These are phyloP conservation scores for Luffa aegyptiaca DNA, from an alignment of 306 rosid species.

Conservation along the genomic window DNA sequence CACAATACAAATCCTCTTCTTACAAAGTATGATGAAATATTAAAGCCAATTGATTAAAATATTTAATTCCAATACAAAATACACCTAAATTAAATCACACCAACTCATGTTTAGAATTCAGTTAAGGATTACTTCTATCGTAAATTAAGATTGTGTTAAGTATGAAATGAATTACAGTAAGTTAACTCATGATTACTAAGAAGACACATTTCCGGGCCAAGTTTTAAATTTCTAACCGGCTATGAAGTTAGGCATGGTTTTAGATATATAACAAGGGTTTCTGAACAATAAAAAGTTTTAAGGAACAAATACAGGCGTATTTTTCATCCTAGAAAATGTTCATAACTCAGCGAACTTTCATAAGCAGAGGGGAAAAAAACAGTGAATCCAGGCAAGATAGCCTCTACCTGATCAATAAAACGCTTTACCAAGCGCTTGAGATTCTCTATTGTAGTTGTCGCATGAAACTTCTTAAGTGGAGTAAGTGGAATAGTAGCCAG, in stretches of 20 bases:
- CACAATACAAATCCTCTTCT: neutral
- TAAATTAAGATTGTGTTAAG: neutral
- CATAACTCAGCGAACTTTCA: neutral
- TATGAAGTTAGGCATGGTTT: neutral
- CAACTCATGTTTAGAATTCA: neutral
- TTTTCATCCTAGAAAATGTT: neutral
- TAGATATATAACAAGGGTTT: neutral
- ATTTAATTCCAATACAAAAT: neutral
- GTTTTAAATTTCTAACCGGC: no score
- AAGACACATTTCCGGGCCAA: no score
- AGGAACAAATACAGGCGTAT: no score
- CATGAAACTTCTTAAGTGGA: slow-evolving; percentile 57
- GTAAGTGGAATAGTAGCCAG: slow-evolving; percentile 67
- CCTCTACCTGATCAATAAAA: slow-evolving; percentile 75
- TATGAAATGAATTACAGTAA: neutral
- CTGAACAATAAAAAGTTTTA: neutral
- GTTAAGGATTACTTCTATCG: neutral
- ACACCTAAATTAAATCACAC: neutral
- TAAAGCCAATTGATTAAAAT: neutral
- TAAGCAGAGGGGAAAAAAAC: neutral
- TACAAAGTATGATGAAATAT: neutral
- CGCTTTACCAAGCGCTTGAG: slow-evolving; percentile 59
- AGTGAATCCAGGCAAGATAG: slow-evolving; percentile 4
- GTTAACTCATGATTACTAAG: no score
- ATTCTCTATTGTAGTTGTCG: slow-evolving; percentile 53